Evolutionary conservation across 192 early-diverging fungal genomes (phyloP), one percentile per base, ranked within the genome.

Genomic region (Gryganskiella cystojenkinii): DNA sequence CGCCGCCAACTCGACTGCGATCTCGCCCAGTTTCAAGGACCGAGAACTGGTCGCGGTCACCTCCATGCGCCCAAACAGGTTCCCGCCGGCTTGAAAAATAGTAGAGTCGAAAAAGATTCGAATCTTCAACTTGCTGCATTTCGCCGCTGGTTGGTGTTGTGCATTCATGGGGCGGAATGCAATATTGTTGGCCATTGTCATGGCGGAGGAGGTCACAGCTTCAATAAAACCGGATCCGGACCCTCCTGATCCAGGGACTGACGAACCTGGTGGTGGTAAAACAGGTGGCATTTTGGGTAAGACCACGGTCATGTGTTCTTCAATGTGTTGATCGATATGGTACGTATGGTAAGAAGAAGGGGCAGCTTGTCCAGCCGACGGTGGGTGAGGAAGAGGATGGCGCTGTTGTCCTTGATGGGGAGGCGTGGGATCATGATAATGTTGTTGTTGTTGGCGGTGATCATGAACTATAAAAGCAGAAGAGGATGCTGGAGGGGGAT

Each of bases 21-120:
- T 90, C 65, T 90, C 88, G n/a, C 88, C 89, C 19, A 90, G 58
- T 58, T 81, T 75, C 51, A 90, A 53, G 20, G 85, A 84, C 17
- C 68, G 68, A n/a, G 76, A 74, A 22, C 81, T 70, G 0, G 82
- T 68, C 13, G 81, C 81, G 8, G 70, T 67, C 28, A 90, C 50
- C 56, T 86, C 85, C 63, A 90, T 61, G n/a, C 86, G 66, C 15
- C 89, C 89, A 67, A 80, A 76, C 19, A 90, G 67, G 15, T 64
- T 85, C 14, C 84, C 84, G 24, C 89, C 88, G 15, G 89, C 89
- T 13, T 82, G 81, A 70, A 84, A 90, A 30, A 90, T 80, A 6
- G 84, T 84, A 44, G 86, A 88, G 60, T 90, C 88, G 24, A 87
- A 80, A 49, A 64, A 69, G 24, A 90, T 74, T 40, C 87, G 82